These are phyloP conservation scores for Fusarium phyllophilum DNA, from an alignment of 2,329 filamentous ascomycete species.

Conservation along the genomic window DNA sequence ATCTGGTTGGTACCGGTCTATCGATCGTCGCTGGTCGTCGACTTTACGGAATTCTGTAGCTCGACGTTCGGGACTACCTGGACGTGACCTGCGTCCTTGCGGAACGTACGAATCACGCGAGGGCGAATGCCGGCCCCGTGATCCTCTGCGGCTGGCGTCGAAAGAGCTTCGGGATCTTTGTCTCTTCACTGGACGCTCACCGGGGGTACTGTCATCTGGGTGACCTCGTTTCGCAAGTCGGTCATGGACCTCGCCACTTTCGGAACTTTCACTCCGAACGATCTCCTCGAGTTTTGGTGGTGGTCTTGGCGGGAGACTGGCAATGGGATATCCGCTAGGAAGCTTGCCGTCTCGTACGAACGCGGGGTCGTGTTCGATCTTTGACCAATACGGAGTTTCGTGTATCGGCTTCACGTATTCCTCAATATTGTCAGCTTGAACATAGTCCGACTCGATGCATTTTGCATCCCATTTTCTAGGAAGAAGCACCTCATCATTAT, in stretches of 20 bases:
- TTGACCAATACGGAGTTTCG: constrained; percentile 53
- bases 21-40: constrained; percentile 30
- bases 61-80: constrained; percentile 20
- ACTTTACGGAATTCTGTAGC: constrained; percentile 12
- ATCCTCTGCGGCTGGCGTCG: constrained; percentile 4
- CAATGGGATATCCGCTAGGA: constrained; percentile 37
- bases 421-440: constrained; percentile 54
- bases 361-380: constrained; percentile 55
- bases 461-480: constrained; percentile 56
- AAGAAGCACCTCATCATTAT: constrained; percentile 58
- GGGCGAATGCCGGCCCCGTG: neutral
- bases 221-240: constrained; percentile 25
- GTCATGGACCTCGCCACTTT: constrained; percentile 31
- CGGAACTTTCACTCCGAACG: constrained; percentile 23
- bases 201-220: constrained; percentile 19
- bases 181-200: constrained; percentile 33
- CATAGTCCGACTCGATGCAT: constrained; percentile 57
- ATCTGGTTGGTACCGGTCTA: constrained; percentile 27
- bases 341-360: constrained; percentile 48
- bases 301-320: constrained; percentile 6
- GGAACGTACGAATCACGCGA: constrained; percentile 16
- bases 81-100: constrained; percentile 23
- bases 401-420: constrained; percentile 57
- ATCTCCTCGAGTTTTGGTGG: constrained; percentile 6
- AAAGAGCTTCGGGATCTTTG: constrained; percentile 32